Evolutionary conservation across 352 stramenopile species (phyloP).

Genomic region (Globisporangium viniferum): DNA sequence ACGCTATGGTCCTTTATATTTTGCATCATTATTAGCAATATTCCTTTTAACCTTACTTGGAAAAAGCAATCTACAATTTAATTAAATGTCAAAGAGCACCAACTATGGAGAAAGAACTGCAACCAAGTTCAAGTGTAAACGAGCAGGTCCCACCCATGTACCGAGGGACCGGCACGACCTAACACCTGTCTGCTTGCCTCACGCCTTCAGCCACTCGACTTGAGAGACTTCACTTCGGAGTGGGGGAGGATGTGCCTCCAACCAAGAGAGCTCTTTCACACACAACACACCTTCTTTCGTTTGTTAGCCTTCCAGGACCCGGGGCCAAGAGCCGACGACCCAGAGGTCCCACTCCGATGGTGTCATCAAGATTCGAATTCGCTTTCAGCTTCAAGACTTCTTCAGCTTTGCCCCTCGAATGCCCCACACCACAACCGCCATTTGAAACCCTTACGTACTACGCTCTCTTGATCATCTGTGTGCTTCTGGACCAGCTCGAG

Average conservation of each 20-base stretch:
- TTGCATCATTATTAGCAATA: no score
- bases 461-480: background rate
- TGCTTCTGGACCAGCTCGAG: background rate
- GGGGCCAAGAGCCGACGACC: background rate
- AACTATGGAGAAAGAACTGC: background rate
- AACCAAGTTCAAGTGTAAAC: constrained; percentile 8
- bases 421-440: background rate
- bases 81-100: background rate
- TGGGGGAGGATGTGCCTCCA: background rate
- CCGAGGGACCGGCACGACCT: constrained; percentile 1
- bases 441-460: background rate
- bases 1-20: no score
- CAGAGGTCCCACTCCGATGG: background rate
- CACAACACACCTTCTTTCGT: background rate
- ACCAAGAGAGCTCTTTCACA: background rate
- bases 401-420: background rate
- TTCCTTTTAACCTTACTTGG: no score
- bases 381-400: background rate
- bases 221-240: background rate
- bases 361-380: background rate
- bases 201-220: background rate
- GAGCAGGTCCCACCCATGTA: constrained; percentile 2
- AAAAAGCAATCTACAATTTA: background rate
- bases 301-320: background rate
- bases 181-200: background rate